A percentile compares a stretch with the other conserved stretches of the same genome.
These are phyloP conservation scores for Teratosphaeriaceae sp. DNA, from an alignment of 2,329 filamentous ascomycete species.

Conservation along the genomic window DNA sequence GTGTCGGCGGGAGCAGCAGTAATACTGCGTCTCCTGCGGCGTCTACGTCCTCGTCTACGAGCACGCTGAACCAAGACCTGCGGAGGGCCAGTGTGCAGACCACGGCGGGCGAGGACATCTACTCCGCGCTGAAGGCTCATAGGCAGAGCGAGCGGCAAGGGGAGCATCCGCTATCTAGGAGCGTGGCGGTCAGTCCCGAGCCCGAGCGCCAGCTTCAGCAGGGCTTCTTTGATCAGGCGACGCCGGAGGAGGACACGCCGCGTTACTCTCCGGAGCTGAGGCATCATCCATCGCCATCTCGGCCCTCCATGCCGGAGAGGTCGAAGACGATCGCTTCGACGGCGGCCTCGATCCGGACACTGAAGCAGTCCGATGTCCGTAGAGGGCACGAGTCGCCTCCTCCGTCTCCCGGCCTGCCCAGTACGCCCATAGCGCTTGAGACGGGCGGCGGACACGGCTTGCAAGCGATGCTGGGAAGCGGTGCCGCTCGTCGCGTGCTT, in stretches of 20 bases:
- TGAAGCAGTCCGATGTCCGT: slow-evolving; percentile 35
- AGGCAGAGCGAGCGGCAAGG: slow-evolving; percentile 52
- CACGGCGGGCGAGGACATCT: slow-evolving; percentile 46
- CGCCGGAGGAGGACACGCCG: slow-evolving; percentile 1
- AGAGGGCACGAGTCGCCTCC: slow-evolving; percentile 30
- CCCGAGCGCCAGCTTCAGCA: slow-evolving; percentile 10
- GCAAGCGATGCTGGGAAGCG: slow-evolving; percentile 38
- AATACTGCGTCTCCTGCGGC: slow-evolving; percentile 50
- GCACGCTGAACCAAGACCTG: slow-evolving; percentile 48
- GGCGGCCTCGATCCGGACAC: slow-evolving; percentile 38
- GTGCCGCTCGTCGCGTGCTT: slow-evolving; percentile 40
- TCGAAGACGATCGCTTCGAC: slow-evolving; percentile 36
- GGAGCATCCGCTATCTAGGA: slow-evolving; percentile 70
- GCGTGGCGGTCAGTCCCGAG: slow-evolving; percentile 63
- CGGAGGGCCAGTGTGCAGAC: slow-evolving; percentile 52
- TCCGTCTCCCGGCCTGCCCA: slow-evolving; percentile 37
- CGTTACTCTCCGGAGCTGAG: not conserved
- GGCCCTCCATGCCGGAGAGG: slow-evolving; percentile 30
- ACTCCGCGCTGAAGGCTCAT: slow-evolving; percentile 43
- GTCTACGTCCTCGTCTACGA: slow-evolving; percentile 47
- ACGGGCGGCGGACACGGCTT: slow-evolving; percentile 36
- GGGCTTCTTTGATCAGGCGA: slow-evolving; percentile 14
- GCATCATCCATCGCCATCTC: slow-evolving; percentile 14
- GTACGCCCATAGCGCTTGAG: slow-evolving; percentile 39
- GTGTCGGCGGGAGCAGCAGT: slow-evolving; percentile 30